A percentile compares a stretch with the other conserved stretches of the same genome.
Conservation (phyloP, 2,329 filamentous ascomycete genomes). For the Ploettnerulaceae sp. region DNA sequence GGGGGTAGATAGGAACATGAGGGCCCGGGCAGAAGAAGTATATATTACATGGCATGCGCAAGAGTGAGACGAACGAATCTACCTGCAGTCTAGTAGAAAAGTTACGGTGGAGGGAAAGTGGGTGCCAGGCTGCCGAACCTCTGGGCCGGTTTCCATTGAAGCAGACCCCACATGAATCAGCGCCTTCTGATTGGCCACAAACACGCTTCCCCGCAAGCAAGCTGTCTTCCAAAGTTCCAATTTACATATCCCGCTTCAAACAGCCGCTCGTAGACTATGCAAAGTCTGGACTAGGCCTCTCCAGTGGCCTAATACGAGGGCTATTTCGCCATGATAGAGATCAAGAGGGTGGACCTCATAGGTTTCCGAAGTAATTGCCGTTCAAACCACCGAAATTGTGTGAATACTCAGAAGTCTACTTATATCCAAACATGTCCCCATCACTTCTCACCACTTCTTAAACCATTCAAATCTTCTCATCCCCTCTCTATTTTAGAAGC, state of each 20-base stretch:
- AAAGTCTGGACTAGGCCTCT: constrained; percentile 8
- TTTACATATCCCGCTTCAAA: constrained; percentile 15
- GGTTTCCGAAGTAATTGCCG: constrained; percentile 24
- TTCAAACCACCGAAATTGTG: constrained; percentile 17
- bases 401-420: constrained; percentile 6
- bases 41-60: too few relatives aligned
- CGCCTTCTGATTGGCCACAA: not conserved
- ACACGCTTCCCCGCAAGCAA: constrained; percentile 16
- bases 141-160: constrained; percentile 9
- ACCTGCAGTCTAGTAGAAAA: too few relatives aligned
- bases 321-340: constrained; percentile 14
- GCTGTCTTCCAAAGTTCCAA: constrained; percentile 8
- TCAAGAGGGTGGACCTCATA: constrained; percentile 1
- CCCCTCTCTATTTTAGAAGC: not conserved
- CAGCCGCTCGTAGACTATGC: constrained; percentile 11
- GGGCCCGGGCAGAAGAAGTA: too few relatives aligned
- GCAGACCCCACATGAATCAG: not conserved
- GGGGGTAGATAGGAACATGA: too few relatives aligned
- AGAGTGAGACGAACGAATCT: too few relatives aligned
- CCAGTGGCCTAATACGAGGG: constrained; percentile 4
- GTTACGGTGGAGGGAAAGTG: not conserved
- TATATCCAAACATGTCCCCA: not conserved
- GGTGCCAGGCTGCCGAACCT: constrained; percentile 10
- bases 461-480: not conserved
- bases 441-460: not conserved